Conservation (phyloP, 2,329 filamentous ascomycete genomes). For the Immersiporthe knoxdaviesiana region DNA sequence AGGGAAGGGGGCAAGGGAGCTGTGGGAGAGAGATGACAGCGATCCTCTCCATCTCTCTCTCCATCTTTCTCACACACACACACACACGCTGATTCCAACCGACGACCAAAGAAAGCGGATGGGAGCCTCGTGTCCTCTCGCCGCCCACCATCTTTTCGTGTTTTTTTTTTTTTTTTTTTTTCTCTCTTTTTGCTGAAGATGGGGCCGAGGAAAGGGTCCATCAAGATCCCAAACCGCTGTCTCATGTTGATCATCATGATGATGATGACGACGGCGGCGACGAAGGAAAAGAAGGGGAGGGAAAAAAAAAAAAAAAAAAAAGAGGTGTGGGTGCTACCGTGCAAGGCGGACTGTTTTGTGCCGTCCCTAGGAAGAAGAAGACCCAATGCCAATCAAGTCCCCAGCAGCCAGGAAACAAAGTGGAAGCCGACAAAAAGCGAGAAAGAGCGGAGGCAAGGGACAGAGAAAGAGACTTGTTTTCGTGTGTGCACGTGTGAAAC, state of each 20-base stretch:
- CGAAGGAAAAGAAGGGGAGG: too few species aligned
- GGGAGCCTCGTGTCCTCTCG: constrained; percentile 17
- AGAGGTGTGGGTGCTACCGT: constrained; percentile 14
- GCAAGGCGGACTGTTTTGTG: constrained; percentile 19
- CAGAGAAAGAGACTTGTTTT: background rate
- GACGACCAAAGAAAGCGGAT: background rate
- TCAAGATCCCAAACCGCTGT: constrained; percentile 1
- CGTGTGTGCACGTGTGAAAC: constrained; percentile 22
- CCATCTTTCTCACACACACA: too few species aligned
- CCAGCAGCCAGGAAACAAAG: too few species aligned
- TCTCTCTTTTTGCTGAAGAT: background rate
- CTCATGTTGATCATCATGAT: constrained; percentile 4
- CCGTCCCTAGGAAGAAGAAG: background rate
- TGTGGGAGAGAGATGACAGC: constrained; percentile 30
- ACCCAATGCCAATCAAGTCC: too few species aligned
- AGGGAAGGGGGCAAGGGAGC: background rate
- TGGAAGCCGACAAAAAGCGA: constrained; percentile 38
- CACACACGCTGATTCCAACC: too few species aligned
- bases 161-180: background rate
- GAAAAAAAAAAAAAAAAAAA: background rate
- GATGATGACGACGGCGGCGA: too few species aligned
- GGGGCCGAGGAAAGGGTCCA: background rate
- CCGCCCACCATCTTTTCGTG: constrained; percentile 21
- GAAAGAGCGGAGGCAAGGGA: constrained; percentile 30
- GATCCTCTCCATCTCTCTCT: constrained; percentile 22